phyloP scores from a whole-genome alignment of 1,139 yeast genomes.

The Yamadazyma aaseri region DNA sequence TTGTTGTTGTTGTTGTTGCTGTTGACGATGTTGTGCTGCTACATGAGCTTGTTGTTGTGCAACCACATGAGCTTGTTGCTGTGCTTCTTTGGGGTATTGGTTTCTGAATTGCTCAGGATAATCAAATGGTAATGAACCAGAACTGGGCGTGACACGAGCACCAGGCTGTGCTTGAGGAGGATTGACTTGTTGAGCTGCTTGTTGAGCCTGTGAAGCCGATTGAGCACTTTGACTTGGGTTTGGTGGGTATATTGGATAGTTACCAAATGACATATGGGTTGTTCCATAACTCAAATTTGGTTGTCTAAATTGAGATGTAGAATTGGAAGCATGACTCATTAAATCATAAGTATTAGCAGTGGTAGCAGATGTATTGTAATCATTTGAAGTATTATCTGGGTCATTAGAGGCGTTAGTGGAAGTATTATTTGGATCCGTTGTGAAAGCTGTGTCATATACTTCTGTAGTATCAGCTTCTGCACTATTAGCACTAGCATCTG shows the following conservation, averaged over 20 bases:
- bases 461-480: slow-evolving; percentile 8
- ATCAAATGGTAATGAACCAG: slow-evolving; percentile 17
- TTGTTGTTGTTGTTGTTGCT: slow-evolving; percentile 14
- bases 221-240: slow-evolving; percentile 5
- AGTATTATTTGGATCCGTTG: slow-evolving; percentile 11
- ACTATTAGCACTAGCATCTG: slow-evolving; percentile 2
- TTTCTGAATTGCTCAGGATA: slow-evolving; percentile 28
- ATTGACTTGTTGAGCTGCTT: slow-evolving; percentile 2
- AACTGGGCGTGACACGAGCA: background rate
- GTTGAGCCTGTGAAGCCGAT: slow-evolving; percentile 5
- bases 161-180: slow-evolving; percentile 6
- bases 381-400: slow-evolving; percentile 9
- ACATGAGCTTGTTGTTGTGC: slow-evolving; percentile 14
- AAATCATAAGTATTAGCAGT: slow-evolving; percentile 20
- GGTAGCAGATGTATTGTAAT: slow-evolving; percentile 11
- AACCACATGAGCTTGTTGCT: slow-evolving; percentile 14
- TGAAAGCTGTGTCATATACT: slow-evolving; percentile 16
- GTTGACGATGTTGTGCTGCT: slow-evolving; percentile 19
- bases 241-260: slow-evolving; percentile 11
- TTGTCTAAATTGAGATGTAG: slow-evolving; percentile 23
- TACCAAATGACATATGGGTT: slow-evolving; percentile 9
- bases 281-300: slow-evolving; percentile 8
- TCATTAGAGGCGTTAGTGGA: slow-evolving; percentile 6
- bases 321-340: slow-evolving; percentile 20
- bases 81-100: slow-evolving; percentile 28